A percentile compares a stretch with the other conserved stretches of the same genome.
Conservation (phyloP, 805 yeast genomes). For the Wickerhamiella australiensis region DNA sequence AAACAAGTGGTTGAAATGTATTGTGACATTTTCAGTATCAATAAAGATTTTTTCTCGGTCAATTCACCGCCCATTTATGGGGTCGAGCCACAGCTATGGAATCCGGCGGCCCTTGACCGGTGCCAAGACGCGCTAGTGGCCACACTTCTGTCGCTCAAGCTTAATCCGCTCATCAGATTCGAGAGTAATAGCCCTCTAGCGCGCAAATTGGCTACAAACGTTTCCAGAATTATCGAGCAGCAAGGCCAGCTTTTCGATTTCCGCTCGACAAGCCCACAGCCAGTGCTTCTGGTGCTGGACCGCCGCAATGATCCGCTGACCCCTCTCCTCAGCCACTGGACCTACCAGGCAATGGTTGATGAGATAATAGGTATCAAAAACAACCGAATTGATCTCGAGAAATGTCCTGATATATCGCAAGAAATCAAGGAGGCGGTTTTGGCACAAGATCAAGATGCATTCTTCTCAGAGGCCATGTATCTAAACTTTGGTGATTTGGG, state of each 20-base stretch:
- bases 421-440: constrained; percentile 53
- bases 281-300: constrained; percentile 65
- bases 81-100: constrained; percentile 36
- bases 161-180: constrained; percentile 66
- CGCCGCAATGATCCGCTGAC: constrained; percentile 86
- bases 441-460: constrained; percentile 59
- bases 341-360: constrained; percentile 95
- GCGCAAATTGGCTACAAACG: constrained; percentile 54
- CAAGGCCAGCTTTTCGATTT: constrained; percentile 51
- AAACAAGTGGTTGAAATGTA: constrained; percentile 68
- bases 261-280: constrained; percentile 49
- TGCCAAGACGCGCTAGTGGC: constrained; percentile 40
- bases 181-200: constrained; percentile 59
- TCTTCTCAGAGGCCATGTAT: constrained; percentile 70
- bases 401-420: constrained; percentile 42
- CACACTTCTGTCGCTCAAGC: constrained; percentile 55
- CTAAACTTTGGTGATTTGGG: constrained; percentile 92
- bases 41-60: constrained; percentile 51
- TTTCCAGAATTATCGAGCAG: constrained; percentile 30
- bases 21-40: constrained; percentile 68
- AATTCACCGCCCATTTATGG: constrained; percentile 22
- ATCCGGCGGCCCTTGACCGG: constrained; percentile 33
- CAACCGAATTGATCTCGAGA: constrained; percentile 61
- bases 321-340: constrained; percentile 90
- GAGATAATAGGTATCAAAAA: constrained; percentile 76